Base-by-base conservation (phyloP, 2,329 filamentous ascomycete species). In the Grosmannia penicillata region DNA sequence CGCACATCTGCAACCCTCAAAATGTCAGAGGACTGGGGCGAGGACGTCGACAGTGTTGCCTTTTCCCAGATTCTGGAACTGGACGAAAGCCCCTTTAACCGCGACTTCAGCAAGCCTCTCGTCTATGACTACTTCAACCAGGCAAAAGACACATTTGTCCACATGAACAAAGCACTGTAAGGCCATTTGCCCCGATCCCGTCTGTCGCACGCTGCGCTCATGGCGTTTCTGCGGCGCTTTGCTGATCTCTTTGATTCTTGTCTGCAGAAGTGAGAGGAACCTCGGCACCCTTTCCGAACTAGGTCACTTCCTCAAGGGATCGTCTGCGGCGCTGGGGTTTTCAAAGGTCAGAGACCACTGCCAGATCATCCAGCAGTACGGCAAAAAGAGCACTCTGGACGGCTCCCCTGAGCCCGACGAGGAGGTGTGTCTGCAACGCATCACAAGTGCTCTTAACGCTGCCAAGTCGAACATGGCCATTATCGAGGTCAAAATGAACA, bases 11-110 rank as follows among this genome's bases (percentile, higher is more conserved):
- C n/a, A 17, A 8, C 9, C 6, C 28, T 57, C 42, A 57, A 62
- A 40, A 65, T 59, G 44, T 57, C 75, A 51, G 65, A 68, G 43
- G 73, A 82, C 43, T 73, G 85, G 47, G 77, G 75, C 43, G 82
- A 91, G 47, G 69, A 70, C 54, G 78, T 98, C 59, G 89, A 96
- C 57, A 62, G 67, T 44, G 56, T 60, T 39, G 93, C 86, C 40
- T 98, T 98, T 52, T 77, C 79, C 51, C 91, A 96, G 66, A 96
- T 98, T 56, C 74, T 96, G 45, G 91, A 96, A 60, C 95, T 98
- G 89, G 91, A 98, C 57, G 91, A 96, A 47, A 82, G 83, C 47
- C 80, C 83, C 48, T 74, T 78, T 10, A 82, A 89, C 46, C 72
- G 78, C 50, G 85, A 94, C 35, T 96, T 96, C 67, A 93, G 82